phyloP scores from a whole-genome alignment of 306 rosid genomes.

The Arachis stenosperma region DNA sequence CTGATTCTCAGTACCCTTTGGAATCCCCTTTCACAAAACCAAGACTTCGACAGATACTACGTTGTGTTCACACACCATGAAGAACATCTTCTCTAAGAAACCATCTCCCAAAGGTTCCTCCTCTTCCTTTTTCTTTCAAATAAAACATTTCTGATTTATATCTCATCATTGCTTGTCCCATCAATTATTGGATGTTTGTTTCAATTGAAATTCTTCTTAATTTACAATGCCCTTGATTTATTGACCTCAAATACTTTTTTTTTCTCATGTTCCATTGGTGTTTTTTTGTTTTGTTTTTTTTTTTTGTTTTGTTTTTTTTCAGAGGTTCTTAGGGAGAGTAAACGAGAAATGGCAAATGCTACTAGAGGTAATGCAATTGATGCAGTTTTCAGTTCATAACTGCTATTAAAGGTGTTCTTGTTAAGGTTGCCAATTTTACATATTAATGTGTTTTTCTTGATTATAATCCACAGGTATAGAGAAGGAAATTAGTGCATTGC shows the following conservation, averaged over 20 bases:
- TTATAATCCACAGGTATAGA: conserved; percentile 69
- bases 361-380: conserved; percentile 65
- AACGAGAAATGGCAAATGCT: conserved; percentile 85
- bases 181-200: not conserved
- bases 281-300: not conserved
- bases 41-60: not conserved
- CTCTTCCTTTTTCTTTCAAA: no score
- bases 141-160: no score
- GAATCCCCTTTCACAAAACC: not conserved
- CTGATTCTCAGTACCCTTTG: not conserved
- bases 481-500: conserved; percentile 91
- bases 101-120: conserved; percentile 88
- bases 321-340: conserved; percentile 98
- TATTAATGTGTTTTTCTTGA: not conserved
- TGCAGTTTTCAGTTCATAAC: not conserved
- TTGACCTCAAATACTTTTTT: not conserved
- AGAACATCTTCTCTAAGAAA: conserved; percentile 87
- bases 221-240: conserved; percentile 1
- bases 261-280: conserved; percentile 22
- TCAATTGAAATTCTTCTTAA: not conserved
- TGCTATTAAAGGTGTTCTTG: not conserved
- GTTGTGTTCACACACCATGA: not conserved
- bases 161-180: not conserved
- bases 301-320: conserved; percentile 27
- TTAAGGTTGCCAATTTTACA: not conserved